A percentile compares a stretch with the other conserved stretches of the same genome.
These are phyloP conservation scores for Suillus alpinus DNA, from an alignment of 768 basidiomycete genomes.

Conservation along the genomic window DNA sequence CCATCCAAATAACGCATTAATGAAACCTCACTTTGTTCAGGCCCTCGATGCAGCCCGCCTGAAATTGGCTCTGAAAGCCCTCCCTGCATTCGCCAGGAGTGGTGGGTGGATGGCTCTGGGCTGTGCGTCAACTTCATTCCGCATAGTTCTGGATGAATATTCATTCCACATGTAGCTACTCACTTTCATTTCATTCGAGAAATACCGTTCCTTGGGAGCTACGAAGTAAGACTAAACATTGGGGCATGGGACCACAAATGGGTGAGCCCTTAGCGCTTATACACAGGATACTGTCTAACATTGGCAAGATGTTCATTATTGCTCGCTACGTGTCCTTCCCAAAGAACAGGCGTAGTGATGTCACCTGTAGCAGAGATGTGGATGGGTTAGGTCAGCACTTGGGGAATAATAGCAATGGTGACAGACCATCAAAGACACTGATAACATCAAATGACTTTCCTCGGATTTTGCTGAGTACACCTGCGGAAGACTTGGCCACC, in stretches of 20 bases:
- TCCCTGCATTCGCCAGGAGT: slow-evolving; percentile 54
- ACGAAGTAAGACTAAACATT: slow-evolving; percentile 57
- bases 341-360: slow-evolving; percentile 12
- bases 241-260: slow-evolving; percentile 78
- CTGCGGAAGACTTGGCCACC: slow-evolving; percentile 29
- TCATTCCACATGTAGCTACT: slow-evolving; percentile 40
- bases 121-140: slow-evolving; percentile 21
- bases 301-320: slow-evolving; percentile 54
- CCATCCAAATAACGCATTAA: too few species aligned
- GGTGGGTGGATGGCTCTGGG: slow-evolving; percentile 64
- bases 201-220: slow-evolving; percentile 59
- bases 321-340: slow-evolving; percentile 62
- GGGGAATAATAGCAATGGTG: slow-evolving; percentile 1
- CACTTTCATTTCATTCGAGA: slow-evolving; percentile 70
- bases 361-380: neutral
- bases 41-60: slow-evolving; percentile 48
- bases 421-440: slow-evolving; percentile 16
- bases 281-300: neutral
- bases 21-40: slow-evolving; percentile 16
- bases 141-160: neutral
- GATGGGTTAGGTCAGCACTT: neutral
- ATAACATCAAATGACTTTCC: slow-evolving; percentile 16
- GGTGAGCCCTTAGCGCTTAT: slow-evolving; percentile 39
- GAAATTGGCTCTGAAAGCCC: slow-evolving; percentile 44
- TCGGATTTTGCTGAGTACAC: slow-evolving; percentile 34